Evolutionary conservation across 345 rosid species (phyloP), one percentile per base, ranked within the genome.

Genomic region (Rhodamnia argentea): DNA sequence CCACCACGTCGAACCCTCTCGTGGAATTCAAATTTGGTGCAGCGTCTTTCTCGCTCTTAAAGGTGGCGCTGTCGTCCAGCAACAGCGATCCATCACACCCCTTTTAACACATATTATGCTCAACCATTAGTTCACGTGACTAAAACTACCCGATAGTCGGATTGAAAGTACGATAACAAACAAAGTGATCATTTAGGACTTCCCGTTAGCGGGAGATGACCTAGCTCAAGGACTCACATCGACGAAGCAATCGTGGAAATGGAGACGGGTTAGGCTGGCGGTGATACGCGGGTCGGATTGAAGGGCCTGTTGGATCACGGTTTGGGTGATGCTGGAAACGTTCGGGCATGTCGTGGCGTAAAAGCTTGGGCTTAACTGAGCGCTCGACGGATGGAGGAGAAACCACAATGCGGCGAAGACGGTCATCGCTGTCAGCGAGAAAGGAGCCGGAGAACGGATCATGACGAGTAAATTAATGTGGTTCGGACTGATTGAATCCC

Each of bases 171-270:
- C 26, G 13, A 18, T 32, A 70, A 70, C 13, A 22, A 1, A 70
- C 20, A 37, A 70, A 22, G 78, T 1, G 5, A 11, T 10, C 11
- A 37, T 70, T 32, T 37, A 37, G 78, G 78, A 37, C 24, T 32
- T 3, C 13, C 78, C 10, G 13, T 70, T 70, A 37, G 16, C 7
- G 47, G 78, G 26, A 70, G 23, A 9, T 20, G 78, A 18, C 78
- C 78, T 9, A 70, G 47, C 47, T 37, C 1, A 37, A 7, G 40
- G 26, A 24, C 83, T 86, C 91, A 95, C 99, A 86, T 96, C 32
- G 51, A 96, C 96, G 62, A 96, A 96, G 86, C 98, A 96, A 85
- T 96, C 98, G 75, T 96, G 98, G 88, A 96, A 95, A 86, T 95
- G 98, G 86, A 96, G 95, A 23, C 99, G 95, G 86, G 90, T 90